Percentiles rank a stretch among this genome's conserved stretches.
phyloP scores from a whole-genome alignment of 306 rosid species.

The Potentilla sterilis region DNA sequence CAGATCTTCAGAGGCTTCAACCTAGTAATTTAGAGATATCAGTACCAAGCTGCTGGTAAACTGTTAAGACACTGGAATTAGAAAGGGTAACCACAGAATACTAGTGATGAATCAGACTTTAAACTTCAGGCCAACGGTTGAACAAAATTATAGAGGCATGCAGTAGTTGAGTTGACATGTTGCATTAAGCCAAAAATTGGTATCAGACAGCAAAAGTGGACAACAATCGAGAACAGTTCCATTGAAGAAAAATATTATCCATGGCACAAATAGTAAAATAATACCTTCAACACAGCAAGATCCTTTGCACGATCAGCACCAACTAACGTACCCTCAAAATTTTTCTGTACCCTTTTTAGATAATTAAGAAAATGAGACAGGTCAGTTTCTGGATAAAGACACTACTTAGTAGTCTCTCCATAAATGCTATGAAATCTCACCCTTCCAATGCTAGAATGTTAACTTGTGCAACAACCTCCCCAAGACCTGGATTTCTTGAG shows the following conservation, averaged over 20 bases:
- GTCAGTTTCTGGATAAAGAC: background rate
- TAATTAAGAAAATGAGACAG: slow-evolving; percentile 24
- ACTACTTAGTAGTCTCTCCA: slow-evolving; percentile 3
- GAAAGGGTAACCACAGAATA: background rate
- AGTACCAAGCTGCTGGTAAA: slow-evolving; percentile 10
- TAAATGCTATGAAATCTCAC: slow-evolving; percentile 46
- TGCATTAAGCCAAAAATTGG: background rate
- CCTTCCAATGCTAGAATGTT: slow-evolving; percentile 82
- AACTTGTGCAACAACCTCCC: slow-evolving; percentile 91
- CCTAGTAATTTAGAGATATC: slow-evolving; percentile 44
- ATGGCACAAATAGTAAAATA: slow-evolving; percentile 4
- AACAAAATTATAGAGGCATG: background rate
- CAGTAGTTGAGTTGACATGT: background rate
- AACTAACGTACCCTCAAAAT: slow-evolving; percentile 83
- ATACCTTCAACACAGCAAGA: slow-evolving; percentile 88
- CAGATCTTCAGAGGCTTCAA: slow-evolving; percentile 76
- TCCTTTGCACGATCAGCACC: slow-evolving; percentile 99
- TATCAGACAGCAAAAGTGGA: background rate
- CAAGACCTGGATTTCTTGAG: slow-evolving; percentile 71
- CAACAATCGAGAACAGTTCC: background rate
- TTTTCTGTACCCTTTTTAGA: slow-evolving; percentile 65
- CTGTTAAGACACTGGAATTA: background rate
- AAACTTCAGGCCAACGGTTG: background rate
- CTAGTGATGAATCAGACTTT: background rate
- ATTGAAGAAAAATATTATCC: slow-evolving; percentile 5